Percentiles rank a stretch among this genome's conserved stretches.
These are phyloP conservation scores for Priceomyces melissophilus DNA, from an alignment of 805 yeast genomes.

Conservation along the genomic window DNA sequence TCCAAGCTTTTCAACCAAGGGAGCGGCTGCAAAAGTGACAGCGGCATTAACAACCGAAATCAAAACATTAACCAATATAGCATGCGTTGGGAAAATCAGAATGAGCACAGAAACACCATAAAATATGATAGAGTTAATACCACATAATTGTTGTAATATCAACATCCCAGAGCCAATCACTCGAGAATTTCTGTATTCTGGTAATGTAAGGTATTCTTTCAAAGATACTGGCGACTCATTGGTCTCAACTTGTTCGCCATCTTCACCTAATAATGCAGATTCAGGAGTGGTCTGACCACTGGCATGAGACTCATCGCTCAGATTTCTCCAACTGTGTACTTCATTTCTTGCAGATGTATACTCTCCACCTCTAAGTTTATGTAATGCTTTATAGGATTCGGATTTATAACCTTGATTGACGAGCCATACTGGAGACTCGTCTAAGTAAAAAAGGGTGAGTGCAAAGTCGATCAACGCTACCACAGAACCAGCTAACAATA, in stretches of 20 bases:
- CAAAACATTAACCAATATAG: conserved; percentile 69
- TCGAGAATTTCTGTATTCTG: conserved; percentile 55
- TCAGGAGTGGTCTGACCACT: neutral
- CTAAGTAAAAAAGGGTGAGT: conserved; percentile 36
- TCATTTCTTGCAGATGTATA: conserved; percentile 31
- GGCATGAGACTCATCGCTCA: neutral
- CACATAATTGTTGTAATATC: conserved; percentile 86
- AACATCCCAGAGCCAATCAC: conserved; percentile 68
- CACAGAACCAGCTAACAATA: conserved; percentile 59
- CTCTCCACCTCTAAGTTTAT: conserved; percentile 38
- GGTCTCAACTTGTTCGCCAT: conserved; percentile 6
- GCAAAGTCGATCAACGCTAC: conserved; percentile 51
- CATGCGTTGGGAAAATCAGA: conserved; percentile 65
- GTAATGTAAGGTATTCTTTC: conserved; percentile 45
- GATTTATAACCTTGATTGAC: conserved; percentile 42
- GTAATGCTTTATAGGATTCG: conserved; percentile 38
- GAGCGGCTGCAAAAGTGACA: conserved; percentile 71
- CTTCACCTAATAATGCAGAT: conserved; percentile 2
- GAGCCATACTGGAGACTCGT: conserved; percentile 88
- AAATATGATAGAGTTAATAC: conserved; percentile 88
- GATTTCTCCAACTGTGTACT: conserved; percentile 33
- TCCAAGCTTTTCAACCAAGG: conserved; percentile 71
- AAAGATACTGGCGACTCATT: conserved; percentile 19
- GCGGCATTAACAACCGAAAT: conserved; percentile 73
- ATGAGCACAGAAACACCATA: conserved; percentile 86